Conservation (phyloP, 495 filamentous ascomycete genomes). For the Cairneyella variabilis region DNA sequence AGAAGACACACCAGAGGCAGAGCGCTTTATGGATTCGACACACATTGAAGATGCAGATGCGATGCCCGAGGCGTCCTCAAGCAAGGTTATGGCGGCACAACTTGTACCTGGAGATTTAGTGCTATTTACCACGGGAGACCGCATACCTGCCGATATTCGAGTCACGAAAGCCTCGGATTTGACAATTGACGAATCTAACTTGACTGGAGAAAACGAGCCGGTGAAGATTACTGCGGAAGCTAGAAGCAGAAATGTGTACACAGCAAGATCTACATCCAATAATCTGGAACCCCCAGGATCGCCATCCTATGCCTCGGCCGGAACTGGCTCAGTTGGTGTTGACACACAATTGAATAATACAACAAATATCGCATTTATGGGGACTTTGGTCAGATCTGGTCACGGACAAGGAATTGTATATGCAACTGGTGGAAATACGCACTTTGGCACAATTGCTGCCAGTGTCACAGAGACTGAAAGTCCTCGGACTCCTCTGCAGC, state of each 20-base stretch:
- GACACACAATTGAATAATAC: constrained; percentile 48
- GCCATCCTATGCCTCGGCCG: constrained; percentile 57
- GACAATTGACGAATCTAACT: constrained; percentile 92
- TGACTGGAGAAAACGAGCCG: constrained; percentile 95
- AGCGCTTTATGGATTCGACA: constrained; percentile 24
- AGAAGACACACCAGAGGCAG: constrained; percentile 22
- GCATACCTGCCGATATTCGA: constrained; percentile 93
- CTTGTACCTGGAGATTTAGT: constrained; percentile 91
- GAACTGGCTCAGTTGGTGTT: constrained; percentile 57
- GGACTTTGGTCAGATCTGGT: constrained; percentile 92
- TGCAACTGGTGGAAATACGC: constrained; percentile 84
- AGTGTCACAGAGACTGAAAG: constrained; percentile 92
- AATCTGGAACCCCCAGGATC: constrained; percentile 44
- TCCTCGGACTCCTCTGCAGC: constrained; percentile 85
- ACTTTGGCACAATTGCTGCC: constrained; percentile 94
- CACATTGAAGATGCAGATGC: constrained; percentile 40
- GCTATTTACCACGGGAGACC: constrained; percentile 89
- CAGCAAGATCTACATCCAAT: constrained; percentile 27
- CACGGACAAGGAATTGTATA: constrained; percentile 95
- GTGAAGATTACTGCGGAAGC: constrained; percentile 72
- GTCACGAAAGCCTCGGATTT: constrained; percentile 86
- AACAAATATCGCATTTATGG: constrained; percentile 95
- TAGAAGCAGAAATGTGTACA: constrained; percentile 28
- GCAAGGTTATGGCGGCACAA: constrained; percentile 78
- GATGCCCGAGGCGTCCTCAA: constrained; percentile 63